Percentiles rank a stretch among this genome's conserved stretches.
Conservation (phyloP, 768 basidiomycete genomes). For the Mrakia blollopis region DNA sequence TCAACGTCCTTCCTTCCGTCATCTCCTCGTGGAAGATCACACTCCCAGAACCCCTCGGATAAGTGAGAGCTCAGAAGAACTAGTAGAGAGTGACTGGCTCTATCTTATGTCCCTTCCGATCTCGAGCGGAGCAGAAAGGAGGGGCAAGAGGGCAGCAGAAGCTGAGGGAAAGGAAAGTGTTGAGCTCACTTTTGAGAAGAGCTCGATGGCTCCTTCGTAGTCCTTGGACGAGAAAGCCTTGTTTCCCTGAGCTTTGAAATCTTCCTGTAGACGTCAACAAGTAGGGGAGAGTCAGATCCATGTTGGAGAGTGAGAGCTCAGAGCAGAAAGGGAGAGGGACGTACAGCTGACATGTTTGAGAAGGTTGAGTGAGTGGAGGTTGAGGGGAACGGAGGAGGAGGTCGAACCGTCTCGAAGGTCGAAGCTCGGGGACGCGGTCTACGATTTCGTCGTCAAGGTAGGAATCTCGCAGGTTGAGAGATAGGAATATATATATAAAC, state of each 20-base stretch:
- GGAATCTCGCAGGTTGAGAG: no score
- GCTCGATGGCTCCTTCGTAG: slow-evolving; percentile 68
- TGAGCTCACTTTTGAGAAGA: slow-evolving; percentile 41
- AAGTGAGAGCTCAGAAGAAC: no score
- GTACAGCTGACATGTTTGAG: slow-evolving; percentile 18
- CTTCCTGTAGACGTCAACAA: slow-evolving; percentile 45
- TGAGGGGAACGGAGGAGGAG: background rate
- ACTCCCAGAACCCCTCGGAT: background rate
- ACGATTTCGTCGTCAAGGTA: no score
- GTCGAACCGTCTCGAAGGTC: background rate
- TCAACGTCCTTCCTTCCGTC: slow-evolving; percentile 46
- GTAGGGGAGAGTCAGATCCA: background rate
- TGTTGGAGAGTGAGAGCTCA: background rate
- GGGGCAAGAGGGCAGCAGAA: background rate
- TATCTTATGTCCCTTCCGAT: background rate
- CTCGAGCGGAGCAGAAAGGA: no score
- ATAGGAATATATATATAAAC: no score
- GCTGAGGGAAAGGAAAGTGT: background rate
- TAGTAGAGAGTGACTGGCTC: background rate
- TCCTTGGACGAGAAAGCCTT: slow-evolving; percentile 91
- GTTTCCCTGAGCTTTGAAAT: slow-evolving; percentile 88
- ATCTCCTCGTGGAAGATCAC: background rate
- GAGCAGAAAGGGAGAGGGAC: background rate
- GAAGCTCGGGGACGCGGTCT: no score
- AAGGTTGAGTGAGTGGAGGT: background rate